These are phyloP conservation scores for Hypoxylon sp. DNA, from an alignment of 2,329 filamentous ascomycete species.

Conservation along the genomic window DNA sequence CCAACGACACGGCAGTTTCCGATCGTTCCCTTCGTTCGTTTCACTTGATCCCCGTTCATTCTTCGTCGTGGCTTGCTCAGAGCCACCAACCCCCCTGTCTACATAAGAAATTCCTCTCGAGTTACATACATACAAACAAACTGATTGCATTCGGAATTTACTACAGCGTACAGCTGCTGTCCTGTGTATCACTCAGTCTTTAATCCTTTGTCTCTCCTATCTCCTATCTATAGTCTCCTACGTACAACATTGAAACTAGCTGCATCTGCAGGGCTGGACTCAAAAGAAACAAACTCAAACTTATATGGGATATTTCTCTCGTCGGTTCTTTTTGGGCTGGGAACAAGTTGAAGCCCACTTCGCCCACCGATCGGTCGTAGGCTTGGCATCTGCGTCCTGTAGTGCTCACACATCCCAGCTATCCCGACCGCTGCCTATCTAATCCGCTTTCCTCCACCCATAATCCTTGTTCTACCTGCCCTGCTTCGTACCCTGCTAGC, in stretches of 20 bases:
- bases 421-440: constrained; percentile 36
- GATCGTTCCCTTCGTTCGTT: constrained; percentile 44
- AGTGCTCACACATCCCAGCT: constrained; percentile 41
- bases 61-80: constrained; percentile 35
- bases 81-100: constrained; percentile 23
- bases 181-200: constrained; percentile 25
- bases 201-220: constrained; percentile 33
- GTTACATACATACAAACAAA: constrained; percentile 34
- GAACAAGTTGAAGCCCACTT: constrained; percentile 16
- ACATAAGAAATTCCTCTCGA: constrained; percentile 27
- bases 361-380: constrained; percentile 45
- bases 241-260: constrained; percentile 4
- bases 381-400: constrained; percentile 43
- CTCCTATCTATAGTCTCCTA: too few species aligned
- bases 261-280: constrained; percentile 13
- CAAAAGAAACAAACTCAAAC: constrained; percentile 21
- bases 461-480: constrained; percentile 36
- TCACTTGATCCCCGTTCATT: constrained; percentile 41
- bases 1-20: constrained; percentile 35
- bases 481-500: constrained; percentile 25
- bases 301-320: constrained; percentile 5
- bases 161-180: constrained; percentile 16
- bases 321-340: constrained; percentile 14
- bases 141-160: constrained; percentile 42
- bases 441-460: constrained; percentile 39